Evolutionary conservation across 208 protist species (phyloP), one percentile per base, ranked within the genome.

Genomic region (Crithidia sp.): DNA sequence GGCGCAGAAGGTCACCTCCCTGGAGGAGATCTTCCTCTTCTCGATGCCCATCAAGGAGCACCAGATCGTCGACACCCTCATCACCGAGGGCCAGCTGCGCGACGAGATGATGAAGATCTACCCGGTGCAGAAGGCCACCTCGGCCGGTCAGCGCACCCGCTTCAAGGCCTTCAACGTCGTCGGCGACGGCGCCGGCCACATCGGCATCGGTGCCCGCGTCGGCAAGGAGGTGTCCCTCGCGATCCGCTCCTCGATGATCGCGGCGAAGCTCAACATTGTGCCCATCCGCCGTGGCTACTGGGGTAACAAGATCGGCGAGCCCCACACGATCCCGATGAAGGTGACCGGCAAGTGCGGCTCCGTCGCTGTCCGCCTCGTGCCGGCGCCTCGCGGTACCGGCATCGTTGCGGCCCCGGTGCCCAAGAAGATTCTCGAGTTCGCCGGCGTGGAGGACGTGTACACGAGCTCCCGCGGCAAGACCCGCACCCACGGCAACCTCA

Each of bases 121-220:
- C 85, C 98, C 99, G 71, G 99, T 99, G 55, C 99, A 99, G 93
- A 99, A 99, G 96, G 98, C 99, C 87, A 99, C 99, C 61, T 87
- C 87, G 82, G 99, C 99, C 76, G 99, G 99, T 92, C 99, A 99
- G 94, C 96, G 99, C 80, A 99, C 98, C 67, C 93, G 99, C 81
- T 99, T 99, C 97, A 99, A 99, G 92, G 98, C 99, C 41, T 99
- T 98, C 87, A 98, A 99, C 76, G 97, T 99, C 71, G 94, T 99
- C 76, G 99, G 99, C 78, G 99, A 99, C 82, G 84, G 75, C 65
- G 89, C 99, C 72, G 98, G 98, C 45, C 99, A 99, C 83, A 90
- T 99, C 64, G 99, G 99, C 86, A 94, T 99, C 37, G 99, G 99
- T 81, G 92, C 99, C 17, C 99, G 99, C 86, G 98, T 95, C 77